Percentiles rank a stretch among this genome's conserved stretches.
Conservation (phyloP, 192 early-diverging fungal genomes). For the Allomyces macrogynus region DNA sequence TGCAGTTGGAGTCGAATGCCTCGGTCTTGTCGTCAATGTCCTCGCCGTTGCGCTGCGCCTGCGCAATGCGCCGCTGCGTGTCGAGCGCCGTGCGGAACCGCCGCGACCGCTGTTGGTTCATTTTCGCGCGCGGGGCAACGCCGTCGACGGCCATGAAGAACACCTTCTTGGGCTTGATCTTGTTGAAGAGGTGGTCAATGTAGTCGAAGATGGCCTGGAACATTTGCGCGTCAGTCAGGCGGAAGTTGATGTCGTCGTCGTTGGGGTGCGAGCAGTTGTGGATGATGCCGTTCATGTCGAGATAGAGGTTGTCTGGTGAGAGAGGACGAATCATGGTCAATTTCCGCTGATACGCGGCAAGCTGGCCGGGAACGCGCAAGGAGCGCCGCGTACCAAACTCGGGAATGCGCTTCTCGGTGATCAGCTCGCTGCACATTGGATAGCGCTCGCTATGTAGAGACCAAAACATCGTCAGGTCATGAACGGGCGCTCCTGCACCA, state of each 20-base stretch:
- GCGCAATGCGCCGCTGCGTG: constrained; percentile 14
- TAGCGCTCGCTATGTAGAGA: constrained; percentile 56
- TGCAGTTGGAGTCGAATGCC: constrained; percentile 40
- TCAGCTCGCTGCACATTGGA: constrained; percentile 77
- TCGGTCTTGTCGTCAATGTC: background rate
- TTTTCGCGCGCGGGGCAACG: constrained; percentile 98
- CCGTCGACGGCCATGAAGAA: constrained; percentile 94
- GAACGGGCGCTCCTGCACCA: background rate
- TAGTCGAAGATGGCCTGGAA: constrained; percentile 89
- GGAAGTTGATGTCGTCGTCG: constrained; percentile 65
- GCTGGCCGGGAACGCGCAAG: too few species aligned
- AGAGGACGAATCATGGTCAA: background rate
- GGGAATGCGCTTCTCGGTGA: constrained; percentile 76
- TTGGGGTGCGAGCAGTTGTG: constrained; percentile 92
- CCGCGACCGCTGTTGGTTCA: constrained; percentile 98
- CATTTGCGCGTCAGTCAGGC: constrained; percentile 83
- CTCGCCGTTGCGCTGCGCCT: background rate
- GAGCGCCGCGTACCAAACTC: constrained; percentile 51
- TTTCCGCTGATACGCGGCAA: too few species aligned
- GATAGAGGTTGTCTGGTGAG: constrained; percentile 70
- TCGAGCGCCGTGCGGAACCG: constrained; percentile 89
- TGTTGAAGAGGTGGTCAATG: constrained; percentile 77
- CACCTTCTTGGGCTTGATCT: constrained; percentile 80
- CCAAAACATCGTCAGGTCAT: background rate
- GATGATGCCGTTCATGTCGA: constrained; percentile 99